Evolutionary conservation across 164 flowering plant genomes (phyloP).

Genomic region (Magnolia sinica): DNA sequence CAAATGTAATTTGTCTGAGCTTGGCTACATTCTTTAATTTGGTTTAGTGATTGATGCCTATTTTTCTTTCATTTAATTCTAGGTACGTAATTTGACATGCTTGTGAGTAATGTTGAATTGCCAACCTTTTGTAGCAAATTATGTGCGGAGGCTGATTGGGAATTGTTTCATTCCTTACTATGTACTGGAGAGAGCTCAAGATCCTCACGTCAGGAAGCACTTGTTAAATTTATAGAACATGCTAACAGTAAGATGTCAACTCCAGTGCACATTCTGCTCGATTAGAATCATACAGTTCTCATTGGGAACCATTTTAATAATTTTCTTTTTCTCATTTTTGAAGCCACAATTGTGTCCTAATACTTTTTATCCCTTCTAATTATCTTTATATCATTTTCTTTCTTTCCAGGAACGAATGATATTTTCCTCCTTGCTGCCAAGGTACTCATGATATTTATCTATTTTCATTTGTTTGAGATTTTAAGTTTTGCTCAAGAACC

Average conservation of each 20-base stretch:
- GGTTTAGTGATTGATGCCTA: not conserved
- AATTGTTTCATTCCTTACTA: slow-evolving; percentile 71
- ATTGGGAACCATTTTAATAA: not conserved
- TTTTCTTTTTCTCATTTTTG: not conserved
- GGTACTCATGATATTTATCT: slow-evolving; percentile 40
- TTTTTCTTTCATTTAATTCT: not conserved
- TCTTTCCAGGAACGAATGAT: slow-evolving; percentile 79
- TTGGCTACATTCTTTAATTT: too few species aligned
- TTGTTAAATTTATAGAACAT: slow-evolving; percentile 67
- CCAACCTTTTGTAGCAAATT: slow-evolving; percentile 44
- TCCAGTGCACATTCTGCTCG: not conserved
- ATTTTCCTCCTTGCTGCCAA: slow-evolving; percentile 91
- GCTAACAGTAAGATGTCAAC: slow-evolving; percentile 60
- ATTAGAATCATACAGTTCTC: not conserved
- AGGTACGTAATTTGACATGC: not conserved
- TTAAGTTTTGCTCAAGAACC: not conserved
- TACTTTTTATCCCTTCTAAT: not conserved
- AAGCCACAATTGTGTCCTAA: not conserved
- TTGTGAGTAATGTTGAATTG: slow-evolving; percentile 8
- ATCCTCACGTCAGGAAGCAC: slow-evolving; percentile 47
- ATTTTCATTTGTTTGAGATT: not conserved
- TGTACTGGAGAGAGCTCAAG: slow-evolving; percentile 61
- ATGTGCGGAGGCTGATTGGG: slow-evolving; percentile 91
- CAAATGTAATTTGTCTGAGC: too few species aligned
- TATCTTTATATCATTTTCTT: slow-evolving; percentile 9